Base-by-base conservation (phyloP, 306 rosid genomes). In the Sicyos baderoa region DNA sequence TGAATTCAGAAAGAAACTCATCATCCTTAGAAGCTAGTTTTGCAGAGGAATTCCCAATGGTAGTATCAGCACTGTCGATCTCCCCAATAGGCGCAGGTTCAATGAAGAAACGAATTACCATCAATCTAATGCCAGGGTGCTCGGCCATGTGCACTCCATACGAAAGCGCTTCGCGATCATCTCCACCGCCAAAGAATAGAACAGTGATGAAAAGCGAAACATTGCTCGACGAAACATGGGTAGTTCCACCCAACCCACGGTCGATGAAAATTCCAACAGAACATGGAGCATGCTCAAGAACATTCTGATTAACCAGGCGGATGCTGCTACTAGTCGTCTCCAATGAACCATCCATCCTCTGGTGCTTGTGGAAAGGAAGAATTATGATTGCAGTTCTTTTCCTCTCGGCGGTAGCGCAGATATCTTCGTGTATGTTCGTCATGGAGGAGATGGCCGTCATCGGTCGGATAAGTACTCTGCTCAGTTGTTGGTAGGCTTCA, bases 321-420 rank as follows among this genome's bases (percentile, higher is more conserved):
- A 79, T 87, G 68, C 86, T 95, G 56, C 42, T 85, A 49, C 84
- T 74, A 7, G 89, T 77, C 22, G 78, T 76, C 76, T 83, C 90
- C 13, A 86, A 60, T 8, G 86, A 70, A 47, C 96, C 94, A 60
- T 89, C 96, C 64, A 85, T n/a, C 32, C 87, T 81, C 69, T 82
- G 96, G 73, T 91, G 96, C 79, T 85, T 87, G 68, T 91, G 97
- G 80, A 85, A 91, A n/a, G 95, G 97, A 27, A 91, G 85, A 82
- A 91, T 81, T 35, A 89, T 80, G 51, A 91, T 70, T 18, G 92
- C 88, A 0, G 84, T 89, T 55, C 77, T 75, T 72, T 86, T 87
- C 49, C 77, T 73, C 74, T 83, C 89, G 4, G 97, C 97, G 7
- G 87, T 91, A 17, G 81, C 12, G 54, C 96, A 89, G 15, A 91